Evolutionary conservation across 2,329 filamentous ascomycete genomes (phyloP), one percentile per base, ranked within the genome.

Genomic region (Aureobasidium sp.): DNA sequence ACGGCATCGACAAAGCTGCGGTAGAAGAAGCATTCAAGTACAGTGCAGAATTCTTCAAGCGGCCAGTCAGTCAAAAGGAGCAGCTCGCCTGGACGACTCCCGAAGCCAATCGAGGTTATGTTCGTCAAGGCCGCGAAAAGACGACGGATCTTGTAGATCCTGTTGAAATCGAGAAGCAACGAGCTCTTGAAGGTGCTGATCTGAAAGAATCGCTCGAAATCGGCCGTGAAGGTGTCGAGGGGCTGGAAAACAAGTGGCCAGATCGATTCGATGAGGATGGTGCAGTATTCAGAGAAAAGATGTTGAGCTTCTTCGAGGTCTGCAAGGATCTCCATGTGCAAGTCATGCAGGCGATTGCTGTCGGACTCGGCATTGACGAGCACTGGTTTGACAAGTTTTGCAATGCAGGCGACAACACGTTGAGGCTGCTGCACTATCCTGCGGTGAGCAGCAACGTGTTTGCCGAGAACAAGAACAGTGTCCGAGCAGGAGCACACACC

Each of bases 201-300:
- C 68, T 79, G 86, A 87, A 87, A 66, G 84, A 87, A 71, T 80
- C 77, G 1, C 76, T 86, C 69, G 84, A 87, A 67, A 85, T 87
- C 66, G 84, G 84, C 1, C 73, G 82, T 2, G 83, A 86, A 64
- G 81, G 84, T 68, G 70, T 90, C 61, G 77, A 80, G 0, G 84
- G 78, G 0, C 77, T 82, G 57, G 87, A 90, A 0, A 97, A 97
- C 71, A 85, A 83, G 65, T 97, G 92, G 92, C 92, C 87, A 0
- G 77, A 80, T 52, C 71, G 75, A 37, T 58, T 62, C 42, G 69
- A 73, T 45, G 66, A 64, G n/a, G 69, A 69, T 61, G 92, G 89
- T 1, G 84, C 84, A 63, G 76, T 78, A 65, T 92, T 93, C 78
- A 87, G 84, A 68, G 69, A 78, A n/a, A 81, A 81, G 20, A 96